Evolutionary conservation across 1,284 basidiomycete species (phyloP).

Genomic region (Cystobasidium slooffiae): DNA sequence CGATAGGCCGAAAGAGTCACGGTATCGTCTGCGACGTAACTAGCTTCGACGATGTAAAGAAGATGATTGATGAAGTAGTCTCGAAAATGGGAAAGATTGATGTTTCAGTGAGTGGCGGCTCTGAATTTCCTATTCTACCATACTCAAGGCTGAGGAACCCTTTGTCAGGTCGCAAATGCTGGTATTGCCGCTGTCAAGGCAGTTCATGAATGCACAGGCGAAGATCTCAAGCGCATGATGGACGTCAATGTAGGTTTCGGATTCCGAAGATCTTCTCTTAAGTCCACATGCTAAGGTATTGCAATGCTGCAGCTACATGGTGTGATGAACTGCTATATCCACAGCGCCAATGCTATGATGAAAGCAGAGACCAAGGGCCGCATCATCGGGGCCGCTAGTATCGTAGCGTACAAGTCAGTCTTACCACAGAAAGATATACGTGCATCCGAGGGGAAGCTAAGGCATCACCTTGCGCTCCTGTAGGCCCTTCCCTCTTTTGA

Average conservation of each 20-base stretch:
- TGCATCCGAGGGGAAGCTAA: neutral
- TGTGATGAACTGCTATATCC: conserved; percentile 42
- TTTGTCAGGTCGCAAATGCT: conserved; percentile 37
- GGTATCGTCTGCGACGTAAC: conserved; percentile 41
- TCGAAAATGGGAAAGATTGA: conserved; percentile 39
- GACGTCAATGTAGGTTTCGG: conserved; percentile 36
- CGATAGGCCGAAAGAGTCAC: conserved; percentile 35
- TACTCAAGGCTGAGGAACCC: neutral
- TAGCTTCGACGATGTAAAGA: conserved; percentile 38
- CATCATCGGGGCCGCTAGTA: conserved; percentile 36
- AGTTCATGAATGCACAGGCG: conserved; percentile 15
- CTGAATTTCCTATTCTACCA: too few species aligned
- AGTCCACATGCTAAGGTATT: neutral
- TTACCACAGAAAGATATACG: neutral
- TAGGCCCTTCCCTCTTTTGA: conserved; percentile 32
- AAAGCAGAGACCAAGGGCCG: conserved; percentile 25
- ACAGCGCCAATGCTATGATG: conserved; percentile 44
- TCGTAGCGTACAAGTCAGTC: conserved; percentile 45
- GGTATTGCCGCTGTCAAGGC: conserved; percentile 42
- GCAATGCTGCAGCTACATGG: conserved; percentile 20
- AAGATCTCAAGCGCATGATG: conserved; percentile 42
- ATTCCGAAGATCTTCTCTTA: neutral
- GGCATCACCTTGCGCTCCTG: neutral
- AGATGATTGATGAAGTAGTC: conserved; percentile 41
- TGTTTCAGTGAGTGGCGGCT: conserved; percentile 1